These are phyloP conservation scores for maize (Zea mays) DNA, from an alignment of 176 grass and related monocot species.

Conservation along the genomic window DNA sequence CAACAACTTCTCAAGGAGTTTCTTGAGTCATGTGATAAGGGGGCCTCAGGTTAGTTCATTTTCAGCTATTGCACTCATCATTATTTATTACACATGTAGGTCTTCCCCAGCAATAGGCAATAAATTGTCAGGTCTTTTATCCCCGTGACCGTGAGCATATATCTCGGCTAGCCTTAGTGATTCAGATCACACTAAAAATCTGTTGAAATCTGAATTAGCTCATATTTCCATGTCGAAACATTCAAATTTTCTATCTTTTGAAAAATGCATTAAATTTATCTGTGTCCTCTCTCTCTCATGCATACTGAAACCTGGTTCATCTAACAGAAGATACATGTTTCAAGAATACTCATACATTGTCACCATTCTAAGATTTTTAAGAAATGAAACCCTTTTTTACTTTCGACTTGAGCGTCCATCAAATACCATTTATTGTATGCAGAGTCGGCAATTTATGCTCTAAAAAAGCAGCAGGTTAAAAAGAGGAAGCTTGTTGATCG, in stretches of 20 bases:
- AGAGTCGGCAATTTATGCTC: constrained; percentile 68
- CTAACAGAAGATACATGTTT: too few species aligned
- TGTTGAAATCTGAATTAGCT: not conserved
- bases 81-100: not conserved
- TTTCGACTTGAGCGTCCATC: not conserved
- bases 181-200: not conserved
- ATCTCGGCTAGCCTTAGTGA: not conserved
- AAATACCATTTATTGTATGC: constrained; percentile 36
- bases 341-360: too few species aligned
- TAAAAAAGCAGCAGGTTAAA: constrained; percentile 78
- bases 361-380: not conserved
- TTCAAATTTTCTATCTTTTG: not conserved
- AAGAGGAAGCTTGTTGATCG: constrained; percentile 84
- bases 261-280: not conserved
- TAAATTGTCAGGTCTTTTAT: not conserved
- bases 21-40: constrained; percentile 70
- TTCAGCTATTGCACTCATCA: not conserved
- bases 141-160: not conserved
- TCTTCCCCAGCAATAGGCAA: not conserved
- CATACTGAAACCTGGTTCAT: not conserved
- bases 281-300: not conserved
- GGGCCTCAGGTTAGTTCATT: constrained; percentile 60
- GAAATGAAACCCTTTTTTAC: not conserved
- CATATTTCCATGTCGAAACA: not conserved
- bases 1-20: constrained; percentile 97